Evolutionary conservation across 805 yeast species (phyloP), one percentile per base, ranked within the genome.

Genomic region (Metschnikowia sp.): DNA sequence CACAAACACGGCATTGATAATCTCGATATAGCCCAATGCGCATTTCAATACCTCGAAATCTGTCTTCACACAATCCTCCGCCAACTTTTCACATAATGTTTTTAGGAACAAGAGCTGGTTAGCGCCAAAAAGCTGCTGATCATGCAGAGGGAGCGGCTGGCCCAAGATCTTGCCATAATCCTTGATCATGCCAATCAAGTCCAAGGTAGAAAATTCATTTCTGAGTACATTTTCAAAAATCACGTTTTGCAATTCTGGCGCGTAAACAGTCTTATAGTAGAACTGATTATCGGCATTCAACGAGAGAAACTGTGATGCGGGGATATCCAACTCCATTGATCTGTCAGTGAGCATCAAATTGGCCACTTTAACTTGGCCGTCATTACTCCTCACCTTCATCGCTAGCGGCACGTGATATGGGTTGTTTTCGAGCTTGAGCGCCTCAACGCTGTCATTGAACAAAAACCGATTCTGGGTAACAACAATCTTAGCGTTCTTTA

Each of bases 371-470:
- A 39, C 40, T 2, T 49, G 22, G 66, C 76, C 62, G 62, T 70
- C 22, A 39, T 58, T 60, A 33, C 48, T 54, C 32, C 50, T 44
- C 2, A 68, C 54, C 40, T 66, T 74, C 33, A 80, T 60, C 3
- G 73, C 62, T 50, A 86, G 61, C 3, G 92, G 91, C 39, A 85
- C 66, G 52, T 82, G 84, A 58, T 70, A 85, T 3, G 85, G 84
- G 36, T 71, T 65, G 55, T 83, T 82, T 59, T 82, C 88, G 33
- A 73, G 54, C 11, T 66, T 56, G n/a, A 62, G 58, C 28, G 57
- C 54, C 6, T 56, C 58, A 3, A 52, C 55, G n/a, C 64, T 49
- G 10, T 56, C 52, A 36, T 48, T 44, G 56, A 60, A 60, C 12
- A 74, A 38, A 47, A 62, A 70, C 35, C 74, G 57, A 49, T 71